Conservation (phyloP, 2,329 filamentous ascomycete genomes). For the Pseudocercospora eumusae region DNA sequence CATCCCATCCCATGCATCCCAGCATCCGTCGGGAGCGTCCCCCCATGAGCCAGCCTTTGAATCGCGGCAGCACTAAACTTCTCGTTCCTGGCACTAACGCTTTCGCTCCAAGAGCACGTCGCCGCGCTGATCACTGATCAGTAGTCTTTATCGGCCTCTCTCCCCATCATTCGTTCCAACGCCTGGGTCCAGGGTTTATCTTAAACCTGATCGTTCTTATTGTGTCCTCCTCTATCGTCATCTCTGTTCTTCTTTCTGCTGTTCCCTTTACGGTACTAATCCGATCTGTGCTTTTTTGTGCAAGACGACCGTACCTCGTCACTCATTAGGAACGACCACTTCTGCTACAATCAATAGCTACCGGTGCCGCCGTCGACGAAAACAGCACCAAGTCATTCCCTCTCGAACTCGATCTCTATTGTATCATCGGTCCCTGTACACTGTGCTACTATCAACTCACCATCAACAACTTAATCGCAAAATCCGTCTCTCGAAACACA, state of each 20-base stretch:
- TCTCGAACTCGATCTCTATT: conserved; percentile 22
- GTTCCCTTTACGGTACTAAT: conserved; percentile 30
- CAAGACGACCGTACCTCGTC: conserved; percentile 25
- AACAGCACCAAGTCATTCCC: conserved; percentile 16
- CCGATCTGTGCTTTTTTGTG: conserved; percentile 26
- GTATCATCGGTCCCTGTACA: conserved; percentile 28
- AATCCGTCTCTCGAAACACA: conserved; percentile 17
- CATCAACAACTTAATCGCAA: conserved; percentile 26
- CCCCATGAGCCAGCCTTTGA: conserved; percentile 33
- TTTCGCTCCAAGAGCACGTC: conserved; percentile 23
- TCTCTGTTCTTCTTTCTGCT: conserved; percentile 32
- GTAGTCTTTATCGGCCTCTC: conserved; percentile 32
- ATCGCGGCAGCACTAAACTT: conserved; percentile 30
- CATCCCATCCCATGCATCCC: conserved; percentile 24
- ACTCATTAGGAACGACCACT: conserved; percentile 30
- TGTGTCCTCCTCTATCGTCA: conserved; percentile 31
- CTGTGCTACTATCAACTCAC: conserved; percentile 21
- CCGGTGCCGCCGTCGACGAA: conserved; percentile 29
- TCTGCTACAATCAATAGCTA: conserved; percentile 23
- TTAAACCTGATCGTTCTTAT: conserved; percentile 31
- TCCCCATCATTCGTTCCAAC: conserved; percentile 31
- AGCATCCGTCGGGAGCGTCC: conserved; percentile 31
- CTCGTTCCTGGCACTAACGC: conserved; percentile 34
- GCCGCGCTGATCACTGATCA: conserved; percentile 31
- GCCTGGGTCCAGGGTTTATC: conserved; percentile 37